phyloP scores from a whole-genome alignment of 345 rosid species.

The Laguncularia racemosa region DNA sequence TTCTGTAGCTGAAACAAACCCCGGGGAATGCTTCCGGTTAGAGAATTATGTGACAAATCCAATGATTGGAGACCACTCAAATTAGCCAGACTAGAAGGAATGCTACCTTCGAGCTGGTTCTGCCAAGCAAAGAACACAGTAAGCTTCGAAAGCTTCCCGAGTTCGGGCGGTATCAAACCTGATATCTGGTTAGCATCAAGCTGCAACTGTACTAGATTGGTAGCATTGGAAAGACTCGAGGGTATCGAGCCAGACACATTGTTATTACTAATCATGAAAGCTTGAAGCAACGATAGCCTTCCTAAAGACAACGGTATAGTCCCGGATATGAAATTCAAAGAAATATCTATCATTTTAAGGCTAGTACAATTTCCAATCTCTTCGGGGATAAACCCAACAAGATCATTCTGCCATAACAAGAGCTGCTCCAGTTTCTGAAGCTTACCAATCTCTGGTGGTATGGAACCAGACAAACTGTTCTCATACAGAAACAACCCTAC shows the following conservation, averaged over 20 bases:
- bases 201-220: constrained; percentile 65
- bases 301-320: constrained; percentile 61
- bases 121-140: constrained; percentile 80
- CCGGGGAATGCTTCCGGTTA: constrained; percentile 71
- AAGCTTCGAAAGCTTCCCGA: constrained; percentile 56
- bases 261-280: constrained; percentile 86
- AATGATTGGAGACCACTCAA: constrained; percentile 61
- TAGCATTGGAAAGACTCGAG: constrained; percentile 47
- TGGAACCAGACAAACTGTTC: constrained; percentile 74
- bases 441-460: constrained; percentile 64
- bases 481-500: constrained; percentile 68
- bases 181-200: constrained; percentile 79
- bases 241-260: constrained; percentile 86
- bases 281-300: constrained; percentile 49
- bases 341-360: constrained; percentile 65
- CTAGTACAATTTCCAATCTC: constrained; percentile 78
- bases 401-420: constrained; percentile 74
- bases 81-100: constrained; percentile 59
- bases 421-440: constrained; percentile 63
- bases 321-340: constrained; percentile 80
- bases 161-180: constrained; percentile 74
- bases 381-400: constrained; percentile 71
- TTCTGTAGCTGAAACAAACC: constrained; percentile 68
- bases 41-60: constrained; percentile 74
- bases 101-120: constrained; percentile 91